phyloP scores from a whole-genome alignment of 306 rosid genomes.

The Fragaria iinumae region DNA sequence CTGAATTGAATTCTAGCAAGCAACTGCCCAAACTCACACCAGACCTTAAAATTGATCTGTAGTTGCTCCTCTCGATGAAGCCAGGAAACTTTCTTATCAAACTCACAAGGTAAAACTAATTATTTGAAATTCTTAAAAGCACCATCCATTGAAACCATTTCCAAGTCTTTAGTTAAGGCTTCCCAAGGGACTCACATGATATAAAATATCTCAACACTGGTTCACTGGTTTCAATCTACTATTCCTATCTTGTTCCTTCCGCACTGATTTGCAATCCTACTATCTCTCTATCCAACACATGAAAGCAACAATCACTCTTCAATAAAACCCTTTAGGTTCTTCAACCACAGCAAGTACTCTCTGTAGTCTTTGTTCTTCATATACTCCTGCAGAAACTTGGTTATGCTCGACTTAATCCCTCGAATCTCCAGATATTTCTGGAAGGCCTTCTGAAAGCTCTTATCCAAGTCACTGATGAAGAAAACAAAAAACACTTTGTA shows the following conservation, averaged over 20 bases:
- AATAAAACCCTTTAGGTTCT: slow-evolving; percentile 65
- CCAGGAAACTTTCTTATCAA: neutral
- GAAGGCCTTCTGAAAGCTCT: slow-evolving; percentile 76
- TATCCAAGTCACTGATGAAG: slow-evolving; percentile 77
- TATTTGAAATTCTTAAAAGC: neutral
- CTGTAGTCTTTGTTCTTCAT: slow-evolving; percentile 61
- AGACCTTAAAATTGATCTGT: neutral
- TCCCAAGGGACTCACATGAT: neutral
- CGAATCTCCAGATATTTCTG: slow-evolving; percentile 68
- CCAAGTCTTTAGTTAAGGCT: neutral
- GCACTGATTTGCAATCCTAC: neutral
- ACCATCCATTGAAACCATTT: neutral
- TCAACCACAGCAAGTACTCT: slow-evolving; percentile 77
- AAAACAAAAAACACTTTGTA: neutral
- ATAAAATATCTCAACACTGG: neutral
- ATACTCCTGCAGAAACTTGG: slow-evolving; percentile 64
- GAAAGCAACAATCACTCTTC: slow-evolving; percentile 43
- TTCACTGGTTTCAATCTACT: slow-evolving; percentile 2
- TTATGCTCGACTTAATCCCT: slow-evolving; percentile 58
- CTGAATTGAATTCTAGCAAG: neutral
- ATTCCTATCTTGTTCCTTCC: neutral
- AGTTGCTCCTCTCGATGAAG: neutral
- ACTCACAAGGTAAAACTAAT: neutral
- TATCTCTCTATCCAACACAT: slow-evolving; percentile 9
- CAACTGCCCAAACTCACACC: neutral